These are phyloP conservation scores for Aspergillus fijiensis DNA, from an alignment of 2,329 filamentous ascomycete genomes.

Conservation along the genomic window DNA sequence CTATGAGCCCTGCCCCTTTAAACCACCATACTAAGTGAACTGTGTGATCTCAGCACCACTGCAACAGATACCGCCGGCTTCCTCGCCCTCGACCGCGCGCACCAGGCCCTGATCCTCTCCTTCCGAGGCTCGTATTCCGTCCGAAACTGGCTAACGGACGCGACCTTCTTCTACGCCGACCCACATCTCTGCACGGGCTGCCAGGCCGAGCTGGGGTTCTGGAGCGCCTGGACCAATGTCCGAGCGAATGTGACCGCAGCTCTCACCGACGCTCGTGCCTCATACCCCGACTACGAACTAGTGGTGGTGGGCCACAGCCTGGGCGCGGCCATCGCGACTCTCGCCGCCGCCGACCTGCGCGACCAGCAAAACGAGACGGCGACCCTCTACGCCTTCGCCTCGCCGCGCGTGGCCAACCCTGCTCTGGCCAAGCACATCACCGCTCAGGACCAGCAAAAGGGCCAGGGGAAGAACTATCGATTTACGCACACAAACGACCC, in stretches of 20 bases:
- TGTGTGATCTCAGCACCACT: conserved; percentile 11
- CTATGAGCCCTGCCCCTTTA: neutral
- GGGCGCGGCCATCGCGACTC: conserved; percentile 62
- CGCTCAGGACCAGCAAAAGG: conserved; percentile 36
- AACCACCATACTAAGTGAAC: neutral
- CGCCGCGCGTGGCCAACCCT: conserved; percentile 63
- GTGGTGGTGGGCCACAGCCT: conserved; percentile 64
- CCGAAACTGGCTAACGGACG: conserved; percentile 30
- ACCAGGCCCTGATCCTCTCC: conserved; percentile 37
- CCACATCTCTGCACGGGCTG: conserved; percentile 48
- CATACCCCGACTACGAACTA: conserved; percentile 39
- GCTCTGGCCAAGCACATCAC: conserved; percentile 57
- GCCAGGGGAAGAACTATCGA: conserved; percentile 58
- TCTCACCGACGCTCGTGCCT: conserved; percentile 26
- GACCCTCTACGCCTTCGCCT: conserved; percentile 67
- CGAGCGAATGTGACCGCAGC: conserved; percentile 38
- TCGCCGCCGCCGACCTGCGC: conserved; percentile 60
- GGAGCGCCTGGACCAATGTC: conserved; percentile 42
- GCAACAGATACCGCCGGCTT: conserved; percentile 49
- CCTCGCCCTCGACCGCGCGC: conserved; percentile 49
- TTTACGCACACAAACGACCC: conserved; percentile 68
- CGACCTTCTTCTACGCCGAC: conserved; percentile 26
- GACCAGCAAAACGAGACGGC: conserved; percentile 44
- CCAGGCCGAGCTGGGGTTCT: conserved; percentile 47
- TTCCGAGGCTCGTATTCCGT: conserved; percentile 40